phyloP scores from a whole-genome alignment of 148 eudicot genomes.

The Camellia sinensis region DNA sequence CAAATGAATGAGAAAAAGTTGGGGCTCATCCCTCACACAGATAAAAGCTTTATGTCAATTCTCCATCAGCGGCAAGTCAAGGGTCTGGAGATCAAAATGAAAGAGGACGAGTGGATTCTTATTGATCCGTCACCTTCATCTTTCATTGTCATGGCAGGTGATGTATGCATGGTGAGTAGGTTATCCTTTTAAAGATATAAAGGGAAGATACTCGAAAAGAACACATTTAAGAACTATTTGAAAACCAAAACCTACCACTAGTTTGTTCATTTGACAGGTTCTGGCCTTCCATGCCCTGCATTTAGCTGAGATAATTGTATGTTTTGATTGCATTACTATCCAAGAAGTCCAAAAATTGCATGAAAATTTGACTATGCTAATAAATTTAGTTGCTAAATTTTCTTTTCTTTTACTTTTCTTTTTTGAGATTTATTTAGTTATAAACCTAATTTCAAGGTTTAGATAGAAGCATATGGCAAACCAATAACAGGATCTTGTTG shows the following conservation, averaged over 20 bases:
- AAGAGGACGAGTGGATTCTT: constrained; percentile 32
- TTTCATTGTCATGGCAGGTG: constrained; percentile 49
- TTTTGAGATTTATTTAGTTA: background rate
- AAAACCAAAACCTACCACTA: background rate
- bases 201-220: background rate
- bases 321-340: no score
- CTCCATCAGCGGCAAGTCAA: constrained; percentile 36
- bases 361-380: background rate
- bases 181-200: background rate
- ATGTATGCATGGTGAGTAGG: constrained; percentile 35
- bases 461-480: background rate
- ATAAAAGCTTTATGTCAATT: constrained; percentile 44
- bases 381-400: background rate
- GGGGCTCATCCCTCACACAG: constrained; percentile 42
- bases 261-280: no score
- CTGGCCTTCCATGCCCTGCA: no score
- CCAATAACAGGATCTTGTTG: background rate
- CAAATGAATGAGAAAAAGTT: constrained; percentile 15
- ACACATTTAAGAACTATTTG: background rate
- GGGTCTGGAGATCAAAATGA: constrained; percentile 37
- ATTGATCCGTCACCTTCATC: constrained; percentile 40
- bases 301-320: no score
- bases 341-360: no score
- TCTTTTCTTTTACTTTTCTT: background rate
- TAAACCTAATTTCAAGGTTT: background rate